A percentile compares a stretch with the other conserved stretches of the same genome.
These are phyloP conservation scores for Neoboletus brunneissimus DNA, from an alignment of 768 basidiomycete species.

Conservation along the genomic window DNA sequence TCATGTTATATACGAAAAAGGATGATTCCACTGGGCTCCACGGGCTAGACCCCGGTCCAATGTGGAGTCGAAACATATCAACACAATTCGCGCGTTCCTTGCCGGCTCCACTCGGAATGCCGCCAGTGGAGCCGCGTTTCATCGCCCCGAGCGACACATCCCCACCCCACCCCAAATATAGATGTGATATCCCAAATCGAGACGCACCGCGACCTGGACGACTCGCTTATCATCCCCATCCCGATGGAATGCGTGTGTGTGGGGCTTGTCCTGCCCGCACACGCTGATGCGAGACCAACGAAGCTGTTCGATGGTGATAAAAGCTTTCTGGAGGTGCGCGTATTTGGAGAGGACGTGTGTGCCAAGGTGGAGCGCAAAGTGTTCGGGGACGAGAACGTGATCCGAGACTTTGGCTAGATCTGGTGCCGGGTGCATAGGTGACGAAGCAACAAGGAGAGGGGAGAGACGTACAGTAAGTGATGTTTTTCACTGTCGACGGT, in stretches of 20 bases:
- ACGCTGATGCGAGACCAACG: conserved; percentile 80
- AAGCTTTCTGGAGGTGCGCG: conserved; percentile 66
- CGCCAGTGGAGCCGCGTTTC: conserved; percentile 12
- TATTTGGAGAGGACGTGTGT: conserved; percentile 82
- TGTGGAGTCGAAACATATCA: conserved; percentile 15
- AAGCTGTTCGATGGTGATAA: conserved; percentile 71
- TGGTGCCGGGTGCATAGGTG: conserved; percentile 23
- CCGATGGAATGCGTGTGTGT: conserved; percentile 79
- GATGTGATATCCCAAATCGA: conserved; percentile 3
- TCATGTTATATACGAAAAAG: conserved; percentile 14
- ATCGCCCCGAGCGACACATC: not conserved
- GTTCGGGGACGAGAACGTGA: conserved; percentile 77
- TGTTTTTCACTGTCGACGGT: conserved; percentile 55
- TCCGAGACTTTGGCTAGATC: conserved; percentile 89
- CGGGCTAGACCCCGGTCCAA: conserved; percentile 17
- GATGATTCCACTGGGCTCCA: conserved; percentile 18
- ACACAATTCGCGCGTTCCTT: not conserved
- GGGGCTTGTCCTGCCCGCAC: conserved; percentile 43
- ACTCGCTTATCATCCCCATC: conserved; percentile 89
- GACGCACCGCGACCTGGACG: conserved; percentile 54
- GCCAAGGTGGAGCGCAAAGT: conserved; percentile 85
- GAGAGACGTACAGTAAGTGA: conserved; percentile 51
- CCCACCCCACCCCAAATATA: not conserved
- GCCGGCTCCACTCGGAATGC: conserved; percentile 20
- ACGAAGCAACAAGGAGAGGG: not conserved